These are phyloP conservation scores for Pythium monospermum DNA, from an alignment of 352 stramenopile genomes.

Conservation along the genomic window DNA sequence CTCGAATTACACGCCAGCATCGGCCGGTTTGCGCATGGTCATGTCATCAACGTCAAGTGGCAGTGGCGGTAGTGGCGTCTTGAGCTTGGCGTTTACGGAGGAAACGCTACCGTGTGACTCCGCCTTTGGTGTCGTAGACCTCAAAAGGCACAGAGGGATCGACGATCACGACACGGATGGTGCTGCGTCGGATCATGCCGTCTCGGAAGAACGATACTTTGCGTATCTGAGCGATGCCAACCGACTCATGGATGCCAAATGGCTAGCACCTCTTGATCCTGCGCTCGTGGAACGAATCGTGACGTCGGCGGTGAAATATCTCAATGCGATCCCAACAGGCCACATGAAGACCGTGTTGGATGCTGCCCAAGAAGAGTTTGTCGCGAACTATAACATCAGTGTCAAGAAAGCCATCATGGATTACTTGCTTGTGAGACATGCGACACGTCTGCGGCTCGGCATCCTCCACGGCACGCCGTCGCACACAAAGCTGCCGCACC, in stretches of 20 bases:
- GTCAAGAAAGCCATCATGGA: constrained; percentile 75
- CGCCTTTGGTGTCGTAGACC: background rate
- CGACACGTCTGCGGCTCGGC: constrained; percentile 36
- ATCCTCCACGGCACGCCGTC: constrained; percentile 44
- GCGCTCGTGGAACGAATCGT: constrained; percentile 40
- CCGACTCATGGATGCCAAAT: constrained; percentile 33
- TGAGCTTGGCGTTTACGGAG: constrained; percentile 3
- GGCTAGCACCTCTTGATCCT: constrained; percentile 31
- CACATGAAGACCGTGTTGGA: constrained; percentile 42
- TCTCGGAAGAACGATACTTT: constrained; percentile 54
- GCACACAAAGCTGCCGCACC: constrained; percentile 34
- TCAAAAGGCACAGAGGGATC: background rate
- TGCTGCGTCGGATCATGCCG: constrained; percentile 3
- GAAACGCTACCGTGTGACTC: constrained; percentile 11
- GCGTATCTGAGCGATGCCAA: constrained; percentile 37
- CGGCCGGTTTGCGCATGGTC: constrained; percentile 36
- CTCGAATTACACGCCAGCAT: constrained; percentile 54
- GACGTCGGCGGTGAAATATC: constrained; percentile 46
- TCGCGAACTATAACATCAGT: constrained; percentile 56
- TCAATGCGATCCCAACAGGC: constrained; percentile 24
- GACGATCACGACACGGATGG: background rate
- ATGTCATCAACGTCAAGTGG: constrained; percentile 14
- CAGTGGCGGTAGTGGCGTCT: no score
- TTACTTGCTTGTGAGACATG: constrained; percentile 49
- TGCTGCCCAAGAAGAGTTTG: constrained; percentile 36